These are phyloP conservation scores for Aspergillus spinulosporus DNA, from an alignment of 2,329 filamentous ascomycete species.

Conservation along the genomic window DNA sequence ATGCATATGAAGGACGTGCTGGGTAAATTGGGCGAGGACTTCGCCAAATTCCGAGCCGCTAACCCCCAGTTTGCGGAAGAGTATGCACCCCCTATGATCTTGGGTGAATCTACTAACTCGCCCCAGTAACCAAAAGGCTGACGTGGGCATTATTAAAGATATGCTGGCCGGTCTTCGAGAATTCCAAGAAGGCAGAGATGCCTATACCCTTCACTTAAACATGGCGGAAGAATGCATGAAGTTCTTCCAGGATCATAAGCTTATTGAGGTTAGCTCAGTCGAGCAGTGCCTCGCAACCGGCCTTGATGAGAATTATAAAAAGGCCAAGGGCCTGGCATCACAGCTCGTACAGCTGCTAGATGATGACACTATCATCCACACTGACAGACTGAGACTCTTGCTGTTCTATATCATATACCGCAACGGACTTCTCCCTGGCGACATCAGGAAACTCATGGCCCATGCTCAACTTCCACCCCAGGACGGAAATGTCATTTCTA, in stretches of 20 bases:
- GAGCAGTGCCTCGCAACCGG: slow-evolving; percentile 93
- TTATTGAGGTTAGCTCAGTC: slow-evolving; percentile 80
- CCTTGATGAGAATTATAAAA: slow-evolving; percentile 86
- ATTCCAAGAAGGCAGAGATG: slow-evolving; percentile 93
- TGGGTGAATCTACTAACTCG: slow-evolving; percentile 14
- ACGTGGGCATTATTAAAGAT: slow-evolving; percentile 87
- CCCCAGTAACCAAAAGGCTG: slow-evolving; percentile 64
- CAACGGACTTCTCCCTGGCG: slow-evolving; percentile 78
- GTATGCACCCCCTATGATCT: slow-evolving; percentile 28
- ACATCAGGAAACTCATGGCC: slow-evolving; percentile 78
- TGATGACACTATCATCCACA: slow-evolving; percentile 68
- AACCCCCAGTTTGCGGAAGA: slow-evolving; percentile 89
- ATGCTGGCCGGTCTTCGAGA: slow-evolving; percentile 95
- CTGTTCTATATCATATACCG: slow-evolving; percentile 83
- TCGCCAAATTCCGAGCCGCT: slow-evolving; percentile 84
- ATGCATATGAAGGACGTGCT: slow-evolving; percentile 98
- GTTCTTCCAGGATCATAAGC: slow-evolving; percentile 78
- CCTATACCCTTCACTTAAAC: slow-evolving; percentile 88
- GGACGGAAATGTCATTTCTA: slow-evolving; percentile 71
- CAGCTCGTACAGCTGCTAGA: slow-evolving; percentile 85
- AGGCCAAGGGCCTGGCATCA: slow-evolving; percentile 84
- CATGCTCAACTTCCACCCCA: slow-evolving; percentile 76
- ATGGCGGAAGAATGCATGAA: slow-evolving; percentile 99
- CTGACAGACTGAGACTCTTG: slow-evolving; percentile 81
- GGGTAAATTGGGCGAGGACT: slow-evolving; percentile 87